phyloP scores from a whole-genome alignment of 495 filamentous ascomycete species.

The Penicillium nucicola region DNA sequence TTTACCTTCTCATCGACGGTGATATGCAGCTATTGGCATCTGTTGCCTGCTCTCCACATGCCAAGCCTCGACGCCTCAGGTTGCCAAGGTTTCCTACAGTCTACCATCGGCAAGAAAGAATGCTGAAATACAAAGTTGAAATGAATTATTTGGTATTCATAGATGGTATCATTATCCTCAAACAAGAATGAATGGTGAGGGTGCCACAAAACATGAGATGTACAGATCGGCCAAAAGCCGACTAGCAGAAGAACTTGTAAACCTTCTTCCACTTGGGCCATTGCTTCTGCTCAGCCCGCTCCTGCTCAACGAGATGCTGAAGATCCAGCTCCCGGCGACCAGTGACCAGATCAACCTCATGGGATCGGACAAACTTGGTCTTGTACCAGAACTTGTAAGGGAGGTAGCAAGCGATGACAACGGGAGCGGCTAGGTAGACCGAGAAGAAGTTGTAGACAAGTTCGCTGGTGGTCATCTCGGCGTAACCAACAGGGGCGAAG shows the following conservation, averaged over 20 bases:
- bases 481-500: conserved; percentile 69
- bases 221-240: neutral
- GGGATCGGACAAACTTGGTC: conserved; percentile 61
- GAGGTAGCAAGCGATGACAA: conserved; percentile 73
- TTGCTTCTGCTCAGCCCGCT: conserved; percentile 62
- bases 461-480: conserved; percentile 31
- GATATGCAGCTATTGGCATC: no score
- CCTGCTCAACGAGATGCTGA: conserved; percentile 68
- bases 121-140: no score
- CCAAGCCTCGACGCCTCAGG: no score
- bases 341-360: conserved; percentile 82
- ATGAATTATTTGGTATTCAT: no score
- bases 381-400: conserved; percentile 74
- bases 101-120: no score
- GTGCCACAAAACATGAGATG: neutral
- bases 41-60: no score
- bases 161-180: neutral
- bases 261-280: conserved; percentile 89
- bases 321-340: conserved; percentile 88
- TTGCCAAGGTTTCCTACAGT: no score
- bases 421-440: conserved; percentile 77
- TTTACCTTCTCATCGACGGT: no score
- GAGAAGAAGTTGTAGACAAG: conserved; percentile 66
- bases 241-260: conserved; percentile 57
- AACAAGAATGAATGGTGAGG: neutral